Evolutionary conservation across 2,329 filamentous ascomycete species (phyloP), one percentile per base, ranked within the genome.

Genomic region (Cytospora chrysosperma): DNA sequence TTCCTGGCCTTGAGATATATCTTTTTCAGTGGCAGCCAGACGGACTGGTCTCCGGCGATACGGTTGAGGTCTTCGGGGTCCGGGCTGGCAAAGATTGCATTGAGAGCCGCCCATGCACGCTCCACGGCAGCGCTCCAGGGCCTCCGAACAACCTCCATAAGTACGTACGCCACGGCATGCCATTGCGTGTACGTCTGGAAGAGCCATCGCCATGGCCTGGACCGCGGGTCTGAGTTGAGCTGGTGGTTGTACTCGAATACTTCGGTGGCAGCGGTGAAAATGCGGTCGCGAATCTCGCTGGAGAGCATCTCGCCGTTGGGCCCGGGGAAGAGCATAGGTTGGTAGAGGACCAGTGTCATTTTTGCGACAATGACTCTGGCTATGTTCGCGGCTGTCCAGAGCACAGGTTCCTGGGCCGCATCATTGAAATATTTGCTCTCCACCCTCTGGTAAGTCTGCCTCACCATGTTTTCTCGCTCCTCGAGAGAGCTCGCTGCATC

Each of bases 131-230:
- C 64, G 52, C 68, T 69, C 79, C 79, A 82, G 1, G 76, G 74
- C 0, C 78, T 74, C 3, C 77, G 78, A 17, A 77, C 78, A 1
- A 81, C 72, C 68, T 85, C 82, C 15, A 86, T 76, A 30, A 87
- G 68, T 0, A 85, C 75, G 67, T 83, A 87, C 0, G 83, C 82
- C 4, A 86, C 78, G 5, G 84, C 82, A 67, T 86, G 79, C 82
- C 84, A 87, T 64, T 86, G 83, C 0, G 80, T 83, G 69, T 85
- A 86, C 0, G 82, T 84, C 68, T 85, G 81, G 70, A 84, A 86
- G 7, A 85, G 74, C 85, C 85, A 87, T 21, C 82, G 81, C 79
- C 82, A 86, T 54, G 81, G 80, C 12, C 77, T 77, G 59, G 77
- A 79, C 19, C 74, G 75, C 2, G 75, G 73, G 61, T 86, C 82